A percentile compares a stretch with the other conserved stretches of the same genome.
Evolutionary conservation across 148 eudicot genomes (phyloP).

Genomic region (Spergularia marina): DNA sequence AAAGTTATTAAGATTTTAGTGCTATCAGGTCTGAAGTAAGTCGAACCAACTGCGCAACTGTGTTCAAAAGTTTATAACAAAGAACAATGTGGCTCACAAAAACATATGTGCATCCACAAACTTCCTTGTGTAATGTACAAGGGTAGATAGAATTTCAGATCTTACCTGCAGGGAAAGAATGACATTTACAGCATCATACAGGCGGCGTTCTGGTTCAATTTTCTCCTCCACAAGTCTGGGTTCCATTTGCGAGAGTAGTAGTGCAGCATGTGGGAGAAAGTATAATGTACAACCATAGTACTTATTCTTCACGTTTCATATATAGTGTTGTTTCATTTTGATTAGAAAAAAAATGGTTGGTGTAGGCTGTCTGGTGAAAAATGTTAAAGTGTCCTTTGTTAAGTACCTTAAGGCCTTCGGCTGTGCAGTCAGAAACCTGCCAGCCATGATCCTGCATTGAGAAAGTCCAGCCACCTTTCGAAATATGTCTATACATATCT

Average conservation of each 20-base stretch:
- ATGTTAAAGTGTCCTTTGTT: not conserved
- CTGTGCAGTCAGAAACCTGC: constrained; percentile 75
- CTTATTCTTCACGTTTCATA: no score
- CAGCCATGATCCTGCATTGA: constrained; percentile 72
- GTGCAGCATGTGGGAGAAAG: constrained; percentile 28
- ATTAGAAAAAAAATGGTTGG: no score
- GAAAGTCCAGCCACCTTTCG: constrained; percentile 75
- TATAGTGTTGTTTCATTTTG: no score
- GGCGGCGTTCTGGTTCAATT: constrained; percentile 35
- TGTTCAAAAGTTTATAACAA: no score
- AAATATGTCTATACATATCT: no score
- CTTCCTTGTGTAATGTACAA: not conserved
- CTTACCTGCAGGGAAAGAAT: constrained; percentile 57
- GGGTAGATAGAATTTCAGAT: not conserved
- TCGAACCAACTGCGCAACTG: no score
- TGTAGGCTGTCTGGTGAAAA: no score
- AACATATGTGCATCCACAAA: not conserved
- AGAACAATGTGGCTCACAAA: no score
- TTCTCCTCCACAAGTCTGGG: constrained; percentile 44
- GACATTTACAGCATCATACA: constrained; percentile 64
- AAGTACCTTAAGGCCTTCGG: constrained; percentile 61
- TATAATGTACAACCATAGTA: no score
- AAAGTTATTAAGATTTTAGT: no score
- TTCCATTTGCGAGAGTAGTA: constrained; percentile 48
- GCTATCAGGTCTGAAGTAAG: no score